Conservation (phyloP, 306 rosid species). For the Sicyos edulis region DNA sequence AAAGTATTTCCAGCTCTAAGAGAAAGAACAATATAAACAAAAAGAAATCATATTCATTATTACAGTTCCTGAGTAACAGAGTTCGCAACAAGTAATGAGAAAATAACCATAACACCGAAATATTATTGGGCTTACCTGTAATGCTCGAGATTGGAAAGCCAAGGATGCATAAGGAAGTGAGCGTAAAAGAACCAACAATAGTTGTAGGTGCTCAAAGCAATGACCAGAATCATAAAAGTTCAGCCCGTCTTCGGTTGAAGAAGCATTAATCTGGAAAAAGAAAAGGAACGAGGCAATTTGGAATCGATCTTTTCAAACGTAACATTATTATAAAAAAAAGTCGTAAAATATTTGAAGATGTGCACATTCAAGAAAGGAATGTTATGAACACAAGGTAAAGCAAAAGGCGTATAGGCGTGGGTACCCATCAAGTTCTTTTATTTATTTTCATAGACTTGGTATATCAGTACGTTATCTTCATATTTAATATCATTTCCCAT, state of each 20-base stretch:
- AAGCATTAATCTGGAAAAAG: constrained; percentile 66
- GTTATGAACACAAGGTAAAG: background rate
- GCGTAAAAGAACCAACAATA: constrained; percentile 76
- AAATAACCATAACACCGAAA: constrained; percentile 6
- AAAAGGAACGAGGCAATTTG: background rate
- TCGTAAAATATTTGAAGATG: constrained; percentile 9
- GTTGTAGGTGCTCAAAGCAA: constrained; percentile 77
- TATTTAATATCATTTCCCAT: background rate
- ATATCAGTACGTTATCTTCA: background rate
- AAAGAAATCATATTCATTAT: background rate
- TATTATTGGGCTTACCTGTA: constrained; percentile 59
- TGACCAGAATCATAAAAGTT: constrained; percentile 86
- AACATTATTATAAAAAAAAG: background rate
- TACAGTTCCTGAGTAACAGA: background rate
- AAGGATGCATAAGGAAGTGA: constrained; percentile 84
- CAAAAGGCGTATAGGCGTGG: background rate
- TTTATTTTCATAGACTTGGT: constrained; percentile 1
- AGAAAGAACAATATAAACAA: background rate
- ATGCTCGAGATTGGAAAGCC: constrained; percentile 73
- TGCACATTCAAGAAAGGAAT: constrained; percentile 6
- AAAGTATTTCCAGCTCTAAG: background rate
- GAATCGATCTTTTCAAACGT: background rate
- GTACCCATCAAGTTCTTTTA: background rate
- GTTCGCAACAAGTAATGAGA: background rate
- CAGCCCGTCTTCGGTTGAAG: constrained; percentile 70